Base-by-base conservation (phyloP, 257 asterid genomes). In the Petunia axillaris region DNA sequence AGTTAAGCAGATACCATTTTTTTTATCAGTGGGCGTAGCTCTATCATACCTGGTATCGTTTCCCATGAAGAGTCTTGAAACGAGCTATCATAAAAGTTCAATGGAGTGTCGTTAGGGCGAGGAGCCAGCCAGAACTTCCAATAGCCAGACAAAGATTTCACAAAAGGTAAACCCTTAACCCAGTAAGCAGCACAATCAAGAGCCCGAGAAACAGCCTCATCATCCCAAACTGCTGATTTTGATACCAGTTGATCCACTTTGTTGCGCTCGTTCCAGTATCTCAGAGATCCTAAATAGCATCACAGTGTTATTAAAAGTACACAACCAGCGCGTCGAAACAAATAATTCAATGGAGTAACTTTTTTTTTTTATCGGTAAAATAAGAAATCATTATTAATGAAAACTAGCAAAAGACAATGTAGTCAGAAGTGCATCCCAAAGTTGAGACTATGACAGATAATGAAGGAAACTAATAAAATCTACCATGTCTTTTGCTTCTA, bases 241-340 rank as follows among this genome's bases (percentile, higher is more conserved):
- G 97, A 86, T 58, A 81, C 86, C 88, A 87, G 80, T 44, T 84
- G 8, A 76, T 90, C 90, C 81, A 90, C 94, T 83, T 95, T 91
- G 85, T 88, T 92, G 82, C 97, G 98, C 84, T 94, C 97, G 76
- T 85, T 85, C 99, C 99, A 95, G 85, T 90, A 95, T 88, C 84
- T 86, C 53, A 95, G 91, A 85, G 98, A 91, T 78, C 97, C 99
- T 95, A 83, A 75, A 82, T 57, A 16, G 78, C 62, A 43, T 4
- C 41, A 73, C 16, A 36, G 7, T 63, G 15, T 1, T 60, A 73
- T 48, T 15, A 73, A 48, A 48, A 73, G 39, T 14, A 16, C 40
- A 0, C 11, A 59, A 25, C 57, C 48, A 50, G 35, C n/a, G n/a
- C n/a, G n/a, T n/a, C 48, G 25, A 73, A 50, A 73, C 77, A 73